These are phyloP conservation scores for Skeletonema potamos DNA, from an alignment of 108 stramenopile genomes.

Conservation along the genomic window DNA sequence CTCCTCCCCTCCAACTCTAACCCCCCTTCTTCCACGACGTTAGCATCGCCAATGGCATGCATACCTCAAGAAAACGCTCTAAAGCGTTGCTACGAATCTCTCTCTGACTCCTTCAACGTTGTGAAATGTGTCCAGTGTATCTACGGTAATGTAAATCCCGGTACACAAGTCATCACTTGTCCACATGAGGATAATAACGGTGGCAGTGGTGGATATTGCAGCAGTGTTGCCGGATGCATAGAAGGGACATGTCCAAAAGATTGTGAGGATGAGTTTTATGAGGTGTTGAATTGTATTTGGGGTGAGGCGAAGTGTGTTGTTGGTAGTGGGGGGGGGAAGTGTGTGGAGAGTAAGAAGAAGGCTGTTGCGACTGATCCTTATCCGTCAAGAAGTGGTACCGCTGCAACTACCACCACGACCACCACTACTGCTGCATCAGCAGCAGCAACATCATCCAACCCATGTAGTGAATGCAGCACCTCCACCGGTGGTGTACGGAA, in stretches of 20 bases:
- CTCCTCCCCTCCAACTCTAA: too few relatives aligned
- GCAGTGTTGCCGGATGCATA: background rate
- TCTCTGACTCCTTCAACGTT: background rate
- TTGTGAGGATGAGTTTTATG: background rate
- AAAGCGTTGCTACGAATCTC: background rate
- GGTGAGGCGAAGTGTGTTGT: background rate
- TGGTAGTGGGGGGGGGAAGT: background rate
- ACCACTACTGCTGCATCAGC: background rate
- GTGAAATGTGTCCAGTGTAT: background rate
- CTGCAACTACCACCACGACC: background rate
- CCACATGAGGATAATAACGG: background rate
- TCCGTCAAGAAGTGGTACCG: background rate
- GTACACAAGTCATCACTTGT: background rate
- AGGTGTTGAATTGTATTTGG: background rate
- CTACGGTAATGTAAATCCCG: background rate
- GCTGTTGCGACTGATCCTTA: too few relatives aligned
- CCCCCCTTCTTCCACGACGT: background rate
- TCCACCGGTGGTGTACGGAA: background rate
- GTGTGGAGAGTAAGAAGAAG: background rate
- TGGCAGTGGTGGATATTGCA: background rate
- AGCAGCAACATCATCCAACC: background rate
- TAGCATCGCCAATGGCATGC: background rate
- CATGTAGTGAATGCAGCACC: background rate
- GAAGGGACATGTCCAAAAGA: background rate
- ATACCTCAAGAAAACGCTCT: background rate